A percentile compares a stretch with the other conserved stretches of the same genome.
These are phyloP conservation scores for Flammula alnicola DNA, from an alignment of 1,284 basidiomycete species.

Conservation along the genomic window DNA sequence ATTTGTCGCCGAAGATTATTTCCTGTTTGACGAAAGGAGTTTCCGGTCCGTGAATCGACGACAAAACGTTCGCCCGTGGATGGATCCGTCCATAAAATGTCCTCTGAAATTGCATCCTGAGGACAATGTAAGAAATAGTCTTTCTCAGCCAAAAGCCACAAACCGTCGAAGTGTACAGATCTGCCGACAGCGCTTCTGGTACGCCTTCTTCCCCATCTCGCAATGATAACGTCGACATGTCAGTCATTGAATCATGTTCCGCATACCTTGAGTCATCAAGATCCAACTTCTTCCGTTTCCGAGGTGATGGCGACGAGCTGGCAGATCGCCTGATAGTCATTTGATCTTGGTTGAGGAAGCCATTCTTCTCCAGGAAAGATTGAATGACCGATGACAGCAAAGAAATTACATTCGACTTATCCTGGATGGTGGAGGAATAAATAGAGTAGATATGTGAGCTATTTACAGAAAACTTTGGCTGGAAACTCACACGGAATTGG, in stretches of 20 bases:
- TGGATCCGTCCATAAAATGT: conserved; percentile 64
- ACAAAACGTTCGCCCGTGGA: conserved; percentile 68
- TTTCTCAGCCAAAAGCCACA: conserved; percentile 11
- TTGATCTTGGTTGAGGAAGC: conserved; percentile 48
- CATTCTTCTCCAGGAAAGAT: conserved; percentile 68
- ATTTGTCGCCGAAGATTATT: conserved; percentile 11
- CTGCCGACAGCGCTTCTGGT: conserved; percentile 17
- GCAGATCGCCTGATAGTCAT: conserved; percentile 13
- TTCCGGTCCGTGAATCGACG: conserved; percentile 69
- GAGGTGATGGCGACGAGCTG: conserved; percentile 33
- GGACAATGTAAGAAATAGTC: conserved; percentile 11
- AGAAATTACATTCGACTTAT: conserved; percentile 45
- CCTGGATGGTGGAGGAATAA: conserved; percentile 22
- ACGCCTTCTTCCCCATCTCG: conserved; percentile 16
- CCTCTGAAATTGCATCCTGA: conserved; percentile 30
- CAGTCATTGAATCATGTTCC: conserved; percentile 28
- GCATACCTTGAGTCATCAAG: conserved; percentile 37
- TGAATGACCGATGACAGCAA: conserved; percentile 67
- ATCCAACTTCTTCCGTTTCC: conserved; percentile 41
- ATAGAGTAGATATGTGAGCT: conserved; percentile 7
- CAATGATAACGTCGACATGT: conserved; percentile 22
- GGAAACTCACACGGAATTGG: conserved; percentile 63
- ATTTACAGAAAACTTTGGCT: conserved; percentile 12
- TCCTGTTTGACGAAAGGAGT: conserved; percentile 50
- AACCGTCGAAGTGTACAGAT: conserved; percentile 24